phyloP scores from a whole-genome alignment of 2,329 filamentous ascomycete species.

The Dendryphion nanum region DNA sequence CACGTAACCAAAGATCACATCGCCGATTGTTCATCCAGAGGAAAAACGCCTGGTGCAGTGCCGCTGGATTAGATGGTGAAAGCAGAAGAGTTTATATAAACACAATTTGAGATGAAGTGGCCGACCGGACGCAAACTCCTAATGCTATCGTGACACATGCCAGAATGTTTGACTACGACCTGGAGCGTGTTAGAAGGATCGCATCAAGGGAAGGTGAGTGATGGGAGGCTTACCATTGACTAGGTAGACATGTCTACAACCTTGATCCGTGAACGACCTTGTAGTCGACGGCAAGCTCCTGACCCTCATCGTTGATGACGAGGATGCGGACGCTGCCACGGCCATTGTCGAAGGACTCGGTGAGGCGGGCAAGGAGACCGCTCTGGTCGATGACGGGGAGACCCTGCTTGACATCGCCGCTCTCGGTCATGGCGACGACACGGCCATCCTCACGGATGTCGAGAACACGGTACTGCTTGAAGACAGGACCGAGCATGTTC shows the following conservation, averaged over 20 bases:
- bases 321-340: conserved; percentile 92
- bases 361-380: conserved; percentile 77
- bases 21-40: conserved; percentile 14
- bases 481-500: conserved; percentile 98
- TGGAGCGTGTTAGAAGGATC: conserved; percentile 14
- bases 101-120: conserved; percentile 36
- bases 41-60: conserved; percentile 12
- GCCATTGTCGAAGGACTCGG: conserved; percentile 82
- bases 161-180: conserved; percentile 27
- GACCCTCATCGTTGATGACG: conserved; percentile 89
- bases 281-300: conserved; percentile 97
- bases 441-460: conserved; percentile 83
- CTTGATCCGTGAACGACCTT: conserved; percentile 88
- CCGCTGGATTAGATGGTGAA: conserved; percentile 21
- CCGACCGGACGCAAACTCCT: conserved; percentile 33
- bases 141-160: conserved; percentile 28
- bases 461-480: conserved; percentile 99
- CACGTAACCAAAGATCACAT: conserved; percentile 22
- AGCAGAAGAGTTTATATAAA: conserved; percentile 35
- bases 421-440: conserved; percentile 97
- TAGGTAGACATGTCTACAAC: conserved; percentile 48
- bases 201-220: background rate
- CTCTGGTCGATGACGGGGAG: conserved; percentile 94
- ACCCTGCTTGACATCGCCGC: conserved; percentile 95
- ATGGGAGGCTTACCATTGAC: conserved; percentile 28